Conservation (phyloP, 2,329 filamentous ascomycete genomes). For the Pseudogymnoascus sp. region DNA sequence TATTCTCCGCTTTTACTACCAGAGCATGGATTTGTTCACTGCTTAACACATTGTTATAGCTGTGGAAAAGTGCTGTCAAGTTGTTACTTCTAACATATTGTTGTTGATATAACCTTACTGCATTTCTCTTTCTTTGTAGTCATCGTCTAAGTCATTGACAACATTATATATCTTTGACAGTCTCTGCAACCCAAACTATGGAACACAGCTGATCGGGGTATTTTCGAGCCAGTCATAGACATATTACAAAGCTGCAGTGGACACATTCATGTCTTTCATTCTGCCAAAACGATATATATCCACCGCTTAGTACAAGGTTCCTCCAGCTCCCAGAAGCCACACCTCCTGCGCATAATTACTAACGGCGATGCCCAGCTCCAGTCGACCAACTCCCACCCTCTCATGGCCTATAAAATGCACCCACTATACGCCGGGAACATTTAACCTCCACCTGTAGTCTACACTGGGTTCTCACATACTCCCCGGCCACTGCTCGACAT, state of each 20-base stretch:
- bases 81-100: not conserved
- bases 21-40: not conserved
- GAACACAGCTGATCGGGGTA: not conserved
- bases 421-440: not conserved
- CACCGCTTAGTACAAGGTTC: not conserved
- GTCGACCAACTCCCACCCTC: not conserved
- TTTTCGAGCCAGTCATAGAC: not conserved
- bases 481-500: slow-evolving; percentile 4
- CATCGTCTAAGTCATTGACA: not conserved
- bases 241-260: not conserved
- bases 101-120: not conserved
- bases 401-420: not conserved
- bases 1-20: not conserved
- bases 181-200: too few species aligned
- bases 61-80: not conserved
- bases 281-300: not conserved
- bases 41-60: not conserved
- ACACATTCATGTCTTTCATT: not conserved
- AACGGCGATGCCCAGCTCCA: not conserved
- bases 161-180: too few species aligned
- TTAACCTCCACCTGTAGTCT: not conserved
- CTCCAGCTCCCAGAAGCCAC: not conserved
- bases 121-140: not conserved
- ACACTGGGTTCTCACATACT: not conserved
- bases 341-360: not conserved